phyloP scores from a whole-genome alignment of 2,329 filamentous ascomycete species.

The Helotiales sp. region DNA sequence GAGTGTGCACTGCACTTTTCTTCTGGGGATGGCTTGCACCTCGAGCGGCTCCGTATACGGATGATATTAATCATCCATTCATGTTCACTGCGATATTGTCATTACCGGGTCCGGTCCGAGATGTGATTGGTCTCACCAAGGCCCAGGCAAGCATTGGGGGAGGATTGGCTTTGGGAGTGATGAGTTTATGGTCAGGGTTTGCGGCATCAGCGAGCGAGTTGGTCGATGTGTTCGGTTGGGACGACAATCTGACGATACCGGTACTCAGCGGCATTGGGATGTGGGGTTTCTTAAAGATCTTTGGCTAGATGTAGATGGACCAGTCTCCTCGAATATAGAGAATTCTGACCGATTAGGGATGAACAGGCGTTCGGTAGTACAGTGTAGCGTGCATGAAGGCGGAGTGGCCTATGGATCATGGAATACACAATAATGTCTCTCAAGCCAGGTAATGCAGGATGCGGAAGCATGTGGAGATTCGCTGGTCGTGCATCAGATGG shows the following conservation, averaged over 20 bases:
- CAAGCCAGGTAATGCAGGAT: constrained; percentile 5
- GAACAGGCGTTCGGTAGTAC: constrained; percentile 22
- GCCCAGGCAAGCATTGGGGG: constrained; percentile 66
- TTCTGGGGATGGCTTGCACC: constrained; percentile 91
- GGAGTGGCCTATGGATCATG: not conserved
- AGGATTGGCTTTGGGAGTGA: constrained; percentile 69
- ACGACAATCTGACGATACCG: constrained; percentile 97
- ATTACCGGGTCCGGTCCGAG: constrained; percentile 62
- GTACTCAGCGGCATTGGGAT: constrained; percentile 85
- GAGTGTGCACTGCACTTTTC: constrained; percentile 76
- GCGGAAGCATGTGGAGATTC: constrained; percentile 17
- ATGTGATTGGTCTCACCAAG: constrained; percentile 60
- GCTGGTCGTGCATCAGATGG: constrained; percentile 24
- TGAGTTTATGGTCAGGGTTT: constrained; percentile 87
- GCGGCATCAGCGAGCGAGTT: constrained; percentile 88
- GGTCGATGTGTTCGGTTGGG: constrained; percentile 88
- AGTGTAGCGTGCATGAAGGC: constrained; percentile 8
- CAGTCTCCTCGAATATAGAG: constrained; percentile 2
- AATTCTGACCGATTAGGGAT: constrained; percentile 1
- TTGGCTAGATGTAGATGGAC: constrained; percentile 50
- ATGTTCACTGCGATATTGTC: constrained; percentile 78
- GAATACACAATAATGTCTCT: constrained; percentile 9
- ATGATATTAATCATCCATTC: constrained; percentile 69
- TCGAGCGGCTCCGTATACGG: constrained; percentile 61
- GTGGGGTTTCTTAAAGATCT: constrained; percentile 87